A percentile compares a stretch with the other conserved stretches of the same genome.
phyloP scores from a whole-genome alignment of 768 basidiomycete genomes.

The Mycena alexandri region DNA sequence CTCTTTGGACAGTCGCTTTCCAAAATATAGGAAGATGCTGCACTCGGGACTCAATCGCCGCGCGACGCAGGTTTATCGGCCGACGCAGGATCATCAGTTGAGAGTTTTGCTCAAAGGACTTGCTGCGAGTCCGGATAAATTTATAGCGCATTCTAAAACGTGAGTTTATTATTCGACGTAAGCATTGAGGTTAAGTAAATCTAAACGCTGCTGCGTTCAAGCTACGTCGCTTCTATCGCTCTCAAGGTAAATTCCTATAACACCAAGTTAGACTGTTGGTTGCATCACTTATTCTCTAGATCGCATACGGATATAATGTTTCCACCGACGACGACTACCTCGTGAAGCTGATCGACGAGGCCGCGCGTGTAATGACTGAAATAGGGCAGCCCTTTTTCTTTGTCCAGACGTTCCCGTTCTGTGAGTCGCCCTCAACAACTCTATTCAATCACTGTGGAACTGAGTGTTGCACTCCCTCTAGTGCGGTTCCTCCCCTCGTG shows the following conservation, averaged over 20 bases:
- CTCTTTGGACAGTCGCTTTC: conserved; percentile 49
- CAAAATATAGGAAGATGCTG: conserved; percentile 52
- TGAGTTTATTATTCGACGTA: background rate
- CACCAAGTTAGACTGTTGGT: background rate
- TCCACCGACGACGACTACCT: conserved; percentile 49
- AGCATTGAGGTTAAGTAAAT: conserved; percentile 39
- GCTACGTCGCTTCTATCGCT: conserved; percentile 39
- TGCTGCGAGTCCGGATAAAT: conserved; percentile 44
- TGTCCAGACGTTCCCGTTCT: conserved; percentile 55
- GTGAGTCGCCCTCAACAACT: conserved; percentile 40
- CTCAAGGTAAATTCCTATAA: conserved; percentile 1
- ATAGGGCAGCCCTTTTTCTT: conserved; percentile 50
- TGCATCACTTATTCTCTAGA: conserved; percentile 48
- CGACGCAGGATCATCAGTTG: conserved; percentile 48
- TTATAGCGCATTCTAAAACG: background rate
- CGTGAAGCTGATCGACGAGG: conserved; percentile 49
- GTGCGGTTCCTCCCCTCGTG: conserved; percentile 56
- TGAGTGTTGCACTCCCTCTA: conserved; percentile 19
- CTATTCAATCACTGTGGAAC: too few relatives aligned
- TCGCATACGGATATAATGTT: conserved; percentile 57
- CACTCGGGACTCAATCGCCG: conserved; percentile 53
- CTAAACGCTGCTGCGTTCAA: conserved; percentile 33
- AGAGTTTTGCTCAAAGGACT: conserved; percentile 47
- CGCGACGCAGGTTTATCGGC: conserved; percentile 48
- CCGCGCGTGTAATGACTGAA: conserved; percentile 41